phyloP scores from a whole-genome alignment of 1,284 basidiomycete species.

The Cryptococcus floricola region DNA sequence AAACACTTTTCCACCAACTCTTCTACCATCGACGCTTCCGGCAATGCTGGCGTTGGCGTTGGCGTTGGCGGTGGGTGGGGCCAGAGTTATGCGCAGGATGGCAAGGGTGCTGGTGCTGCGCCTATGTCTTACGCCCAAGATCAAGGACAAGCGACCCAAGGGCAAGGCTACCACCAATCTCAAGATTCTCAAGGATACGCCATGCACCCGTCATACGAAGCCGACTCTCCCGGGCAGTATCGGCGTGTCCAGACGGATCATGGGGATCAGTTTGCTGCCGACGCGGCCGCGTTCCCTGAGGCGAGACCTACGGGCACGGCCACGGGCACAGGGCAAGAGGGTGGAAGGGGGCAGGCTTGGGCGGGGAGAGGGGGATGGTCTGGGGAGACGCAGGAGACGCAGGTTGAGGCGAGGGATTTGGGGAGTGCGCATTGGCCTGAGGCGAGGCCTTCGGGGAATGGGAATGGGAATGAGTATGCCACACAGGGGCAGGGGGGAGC shows the following conservation, averaged over 20 bases:
- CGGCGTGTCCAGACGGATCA: conserved; percentile 1
- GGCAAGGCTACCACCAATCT: neutral
- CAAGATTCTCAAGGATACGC: no score
- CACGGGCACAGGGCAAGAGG: no score
- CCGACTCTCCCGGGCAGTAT: neutral
- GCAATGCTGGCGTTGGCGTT: neutral
- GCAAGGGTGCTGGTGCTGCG: no score
- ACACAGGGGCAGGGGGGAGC: neutral
- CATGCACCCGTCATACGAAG: no score
- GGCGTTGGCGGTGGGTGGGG: neutral
- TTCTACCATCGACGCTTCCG: no score
- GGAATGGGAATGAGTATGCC: neutral
- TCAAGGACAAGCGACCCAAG: neutral
- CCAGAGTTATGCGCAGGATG: neutral
- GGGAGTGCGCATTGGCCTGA: neutral
- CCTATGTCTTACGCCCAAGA: neutral
- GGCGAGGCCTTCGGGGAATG: neutral
- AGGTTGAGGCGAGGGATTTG: neutral
- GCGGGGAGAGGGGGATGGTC: no score
- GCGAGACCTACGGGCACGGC: neutral
- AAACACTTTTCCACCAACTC: neutral
- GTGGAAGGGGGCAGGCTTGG: no score
- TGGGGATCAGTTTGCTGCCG: no score
- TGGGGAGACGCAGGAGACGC: no score
- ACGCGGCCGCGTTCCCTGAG: no score